Conservation (phyloP, 2,329 filamentous ascomycete species). For the Ascochyta viciae-villosae region DNA sequence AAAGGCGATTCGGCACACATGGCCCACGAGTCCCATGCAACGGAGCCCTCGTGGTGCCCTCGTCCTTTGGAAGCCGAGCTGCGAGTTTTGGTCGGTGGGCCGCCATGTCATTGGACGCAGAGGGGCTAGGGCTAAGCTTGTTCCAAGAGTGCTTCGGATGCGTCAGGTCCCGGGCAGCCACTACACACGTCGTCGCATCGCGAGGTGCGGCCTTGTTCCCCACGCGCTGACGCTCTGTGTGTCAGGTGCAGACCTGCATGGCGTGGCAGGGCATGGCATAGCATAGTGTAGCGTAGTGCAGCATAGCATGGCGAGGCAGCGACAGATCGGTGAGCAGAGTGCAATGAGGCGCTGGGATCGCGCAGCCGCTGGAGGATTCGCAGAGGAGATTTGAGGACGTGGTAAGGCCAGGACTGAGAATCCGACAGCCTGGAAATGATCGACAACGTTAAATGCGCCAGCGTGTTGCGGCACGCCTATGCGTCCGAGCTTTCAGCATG, state of each 20-base stretch:
- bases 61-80: slow-evolving; percentile 10
- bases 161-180: slow-evolving; percentile 44
- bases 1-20: slow-evolving; percentile 7
- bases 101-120: slow-evolving; percentile 27
- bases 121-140: slow-evolving; percentile 39
- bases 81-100: slow-evolving; percentile 11
- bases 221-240: slow-evolving; percentile 11
- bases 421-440: slow-evolving; percentile 19
- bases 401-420: slow-evolving; percentile 7
- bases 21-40: slow-evolving; percentile 1
- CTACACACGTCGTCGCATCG: slow-evolving; percentile 35
- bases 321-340: slow-evolving; percentile 3
- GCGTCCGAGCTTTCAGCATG: slow-evolving; percentile 4
- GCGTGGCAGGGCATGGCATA: neutral
- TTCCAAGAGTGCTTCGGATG: slow-evolving; percentile 43
- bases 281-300: too few species aligned
- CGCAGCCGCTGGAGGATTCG: neutral
- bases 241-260: slow-evolving; percentile 11
- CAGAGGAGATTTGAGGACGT: neutral
- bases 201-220: neutral
- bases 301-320: neutral
- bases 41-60: slow-evolving; percentile 6
- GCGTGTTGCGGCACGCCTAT: slow-evolving; percentile 7
- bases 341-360: neutral
- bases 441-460: slow-evolving; percentile 18